Evolutionary conservation across 345 rosid genomes (phyloP).

Genomic region (Populus ilicifolia): DNA sequence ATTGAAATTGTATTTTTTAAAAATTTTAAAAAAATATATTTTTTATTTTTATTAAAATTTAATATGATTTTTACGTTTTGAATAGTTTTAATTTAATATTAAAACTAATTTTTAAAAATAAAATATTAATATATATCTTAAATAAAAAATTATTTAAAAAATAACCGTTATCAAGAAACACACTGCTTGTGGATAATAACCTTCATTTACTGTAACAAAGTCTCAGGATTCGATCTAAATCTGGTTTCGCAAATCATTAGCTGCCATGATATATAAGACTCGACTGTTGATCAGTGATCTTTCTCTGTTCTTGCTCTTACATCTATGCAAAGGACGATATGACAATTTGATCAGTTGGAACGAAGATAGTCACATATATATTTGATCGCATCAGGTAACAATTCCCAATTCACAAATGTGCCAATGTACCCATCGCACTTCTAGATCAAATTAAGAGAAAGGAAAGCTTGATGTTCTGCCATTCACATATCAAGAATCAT

Average conservation of each 20-base stretch:
- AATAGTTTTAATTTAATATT: too few species aligned
- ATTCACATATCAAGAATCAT: background rate
- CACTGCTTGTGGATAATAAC: background rate
- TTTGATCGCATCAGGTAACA: background rate
- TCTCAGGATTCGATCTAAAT: background rate
- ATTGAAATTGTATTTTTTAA: too few species aligned
- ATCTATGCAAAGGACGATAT: background rate
- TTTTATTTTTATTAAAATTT: too few species aligned
- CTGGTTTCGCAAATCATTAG: background rate
- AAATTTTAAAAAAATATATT: too few species aligned
- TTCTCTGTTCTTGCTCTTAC: background rate
- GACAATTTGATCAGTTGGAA: background rate
- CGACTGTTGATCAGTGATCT: background rate
- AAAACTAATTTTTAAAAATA: too few species aligned
- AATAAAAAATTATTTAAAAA: too few species aligned
- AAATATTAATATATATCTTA: too few species aligned
- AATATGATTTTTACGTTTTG: too few species aligned
- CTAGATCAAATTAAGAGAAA: background rate
- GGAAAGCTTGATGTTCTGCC: background rate
- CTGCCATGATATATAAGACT: background rate
- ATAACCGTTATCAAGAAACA: too few species aligned
- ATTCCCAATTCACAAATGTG: background rate
- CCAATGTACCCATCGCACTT: background rate
- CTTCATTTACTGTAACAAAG: background rate
- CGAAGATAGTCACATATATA: background rate